Conservation (phyloP, 257 asterid species). For the Primulina tabacum region DNA sequence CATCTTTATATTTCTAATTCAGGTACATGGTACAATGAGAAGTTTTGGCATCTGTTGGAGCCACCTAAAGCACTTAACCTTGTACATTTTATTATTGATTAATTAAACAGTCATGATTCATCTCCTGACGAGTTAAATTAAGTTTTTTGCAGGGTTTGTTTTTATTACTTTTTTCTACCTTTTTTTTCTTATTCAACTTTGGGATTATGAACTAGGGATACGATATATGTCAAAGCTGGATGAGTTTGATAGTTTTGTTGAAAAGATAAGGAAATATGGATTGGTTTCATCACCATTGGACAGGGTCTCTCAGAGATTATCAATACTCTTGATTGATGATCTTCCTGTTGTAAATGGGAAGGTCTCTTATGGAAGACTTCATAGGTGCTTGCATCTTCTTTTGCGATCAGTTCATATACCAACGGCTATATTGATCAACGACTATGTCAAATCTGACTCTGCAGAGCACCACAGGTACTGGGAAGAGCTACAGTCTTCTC, state of each 20-base stretch:
- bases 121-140: background rate
- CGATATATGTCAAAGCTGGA: constrained; percentile 82
- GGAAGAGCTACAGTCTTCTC: constrained; percentile 83
- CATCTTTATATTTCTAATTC: constrained; percentile 75
- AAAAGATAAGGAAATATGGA: constrained; percentile 81
- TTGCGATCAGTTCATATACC: constrained; percentile 73
- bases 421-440: constrained; percentile 75
- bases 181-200: constrained; percentile 26
- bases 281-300: constrained; percentile 48
- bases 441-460: constrained; percentile 63
- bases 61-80: background rate
- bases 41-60: background rate
- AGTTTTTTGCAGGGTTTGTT: constrained; percentile 15
- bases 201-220: constrained; percentile 54
- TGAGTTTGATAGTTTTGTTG: constrained; percentile 87
- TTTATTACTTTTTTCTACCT: constrained; percentile 7
- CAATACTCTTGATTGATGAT: constrained; percentile 84
- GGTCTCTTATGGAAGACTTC: constrained; percentile 57
- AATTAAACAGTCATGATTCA: background rate
- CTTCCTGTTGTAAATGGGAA: constrained; percentile 83
- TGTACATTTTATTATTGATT: background rate
- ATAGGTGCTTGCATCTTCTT: constrained; percentile 75
- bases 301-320: constrained; percentile 39
- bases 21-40: constrained; percentile 43
- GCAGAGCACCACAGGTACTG: constrained; percentile 59